These are phyloP conservation scores for Torrubiellomyces zombiae DNA, from an alignment of 2,329 filamentous ascomycete genomes.

Conservation along the genomic window DNA sequence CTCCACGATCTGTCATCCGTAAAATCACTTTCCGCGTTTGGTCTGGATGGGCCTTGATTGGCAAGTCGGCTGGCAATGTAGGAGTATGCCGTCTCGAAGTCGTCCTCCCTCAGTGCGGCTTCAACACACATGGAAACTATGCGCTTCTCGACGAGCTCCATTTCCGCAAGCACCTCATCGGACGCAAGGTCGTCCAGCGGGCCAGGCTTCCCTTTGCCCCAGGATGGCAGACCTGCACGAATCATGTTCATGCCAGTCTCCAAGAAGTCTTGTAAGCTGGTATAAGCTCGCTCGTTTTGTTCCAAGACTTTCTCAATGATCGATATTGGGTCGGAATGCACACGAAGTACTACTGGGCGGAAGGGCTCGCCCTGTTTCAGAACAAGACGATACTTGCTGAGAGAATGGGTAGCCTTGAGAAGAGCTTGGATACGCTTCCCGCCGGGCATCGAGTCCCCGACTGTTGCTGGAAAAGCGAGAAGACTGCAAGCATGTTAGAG, in stretches of 20 bases:
- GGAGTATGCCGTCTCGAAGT: slow-evolving; percentile 75
- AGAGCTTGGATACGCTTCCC: slow-evolving; percentile 43
- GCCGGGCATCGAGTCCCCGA: slow-evolving; percentile 33
- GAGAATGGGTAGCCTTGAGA: slow-evolving; percentile 53
- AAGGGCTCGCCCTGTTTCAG: slow-evolving; percentile 70
- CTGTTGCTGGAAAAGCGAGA: slow-evolving; percentile 42
- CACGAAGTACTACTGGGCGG: slow-evolving; percentile 60
- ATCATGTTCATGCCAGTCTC: slow-evolving; percentile 53
- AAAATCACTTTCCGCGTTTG: slow-evolving; percentile 2
- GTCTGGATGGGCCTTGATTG: slow-evolving; percentile 6
- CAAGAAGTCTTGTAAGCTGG: slow-evolving; percentile 55
- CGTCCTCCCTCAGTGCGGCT: slow-evolving; percentile 58
- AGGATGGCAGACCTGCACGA: slow-evolving; percentile 31
- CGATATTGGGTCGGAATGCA: slow-evolving; percentile 57
- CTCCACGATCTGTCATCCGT: slow-evolving; percentile 60
- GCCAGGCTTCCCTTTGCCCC: too few species aligned
- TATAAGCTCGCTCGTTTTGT: slow-evolving; percentile 60
- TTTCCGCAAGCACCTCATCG: slow-evolving; percentile 8
- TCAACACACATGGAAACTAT: slow-evolving; percentile 70
- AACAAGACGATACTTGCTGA: slow-evolving; percentile 62
- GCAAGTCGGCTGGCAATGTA: slow-evolving; percentile 59
- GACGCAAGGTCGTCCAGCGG: neutral
- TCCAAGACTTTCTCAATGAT: slow-evolving; percentile 58
- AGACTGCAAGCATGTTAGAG: slow-evolving; percentile 38
- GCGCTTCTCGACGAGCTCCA: slow-evolving; percentile 38